Base-by-base conservation (phyloP, 768 basidiomycete species). In the Scleroderma citrinum region DNA sequence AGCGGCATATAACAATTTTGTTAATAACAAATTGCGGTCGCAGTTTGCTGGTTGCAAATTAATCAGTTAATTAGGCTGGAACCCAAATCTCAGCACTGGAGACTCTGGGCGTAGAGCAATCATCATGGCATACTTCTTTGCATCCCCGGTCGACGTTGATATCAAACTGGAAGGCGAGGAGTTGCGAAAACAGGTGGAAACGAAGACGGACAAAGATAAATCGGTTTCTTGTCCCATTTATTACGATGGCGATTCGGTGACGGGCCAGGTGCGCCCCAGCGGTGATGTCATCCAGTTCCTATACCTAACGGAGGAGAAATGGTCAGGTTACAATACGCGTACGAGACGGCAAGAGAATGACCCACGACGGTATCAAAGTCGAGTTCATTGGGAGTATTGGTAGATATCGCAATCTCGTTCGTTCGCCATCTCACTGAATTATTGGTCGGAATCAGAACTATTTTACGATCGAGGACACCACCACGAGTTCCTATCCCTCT, bases 381-480 rank as follows among this genome's bases (percentile, higher is more conserved):
- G 94, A 98, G 70, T 94, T 99, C 61, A 87, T 93, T 23, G 93
- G 96, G 26, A 91, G 85, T 60, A 98, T 97, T 61, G 95, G 95
- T 87, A 54, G 34, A 35, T 35, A 35, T 12, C 36, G 85, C 68
- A 32, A 2, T 6, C n/a, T 49, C 29, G 12, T 24, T 31, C 14
- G 47, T 16, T 21, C 6, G 31, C 1, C 29, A 24, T 37, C 21
- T 46, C 24, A 45, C 30, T 53, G 37, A 55, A 29, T 13, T n/a
- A 23, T 41, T 26, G 14, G 10, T 10, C 10, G 13, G 35, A 23
- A 46, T 38, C 38, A 86, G 87, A 90, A 60, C 76, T 97, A 20
- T 98, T 98, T 74, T 98, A 97, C 62, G 95, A 98, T 74, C 77
- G 94, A 19, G 94, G 95, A 2, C 95, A 97, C 66, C 95, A 98